Evolutionary conservation across 2,329 filamentous ascomycete genomes (phyloP).

Genomic region (Dactylellina drechsleri): DNA sequence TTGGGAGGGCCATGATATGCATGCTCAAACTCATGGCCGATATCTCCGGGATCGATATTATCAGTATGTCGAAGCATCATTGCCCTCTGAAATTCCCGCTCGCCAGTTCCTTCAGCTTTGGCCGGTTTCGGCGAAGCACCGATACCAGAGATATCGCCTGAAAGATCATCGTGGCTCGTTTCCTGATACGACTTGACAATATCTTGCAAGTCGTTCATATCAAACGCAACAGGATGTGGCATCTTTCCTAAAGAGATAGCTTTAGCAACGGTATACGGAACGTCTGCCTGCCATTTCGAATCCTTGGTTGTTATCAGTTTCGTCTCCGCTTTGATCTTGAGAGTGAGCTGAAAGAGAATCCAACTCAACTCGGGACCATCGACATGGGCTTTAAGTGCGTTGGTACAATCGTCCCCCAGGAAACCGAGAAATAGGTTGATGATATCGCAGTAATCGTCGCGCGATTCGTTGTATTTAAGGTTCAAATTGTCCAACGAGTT

Average conservation of each 20-base stretch:
- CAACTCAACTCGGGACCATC: slow-evolving; percentile 15
- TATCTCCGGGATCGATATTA: too few species aligned
- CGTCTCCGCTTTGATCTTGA: neutral
- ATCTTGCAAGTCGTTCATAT: neutral
- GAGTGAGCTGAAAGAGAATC: slow-evolving; percentile 18
- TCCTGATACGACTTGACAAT: neutral
- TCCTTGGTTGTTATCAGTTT: neutral
- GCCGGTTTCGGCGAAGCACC: too few species aligned
- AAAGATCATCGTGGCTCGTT: too few species aligned
- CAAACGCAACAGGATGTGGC: slow-evolving; percentile 3
- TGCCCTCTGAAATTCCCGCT: too few species aligned
- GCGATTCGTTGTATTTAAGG: neutral
- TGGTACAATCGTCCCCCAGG: neutral
- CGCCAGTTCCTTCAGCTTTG: neutral
- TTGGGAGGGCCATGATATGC: too few species aligned
- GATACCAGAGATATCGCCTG: too few species aligned
- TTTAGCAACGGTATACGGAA: neutral
- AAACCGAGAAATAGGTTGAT: slow-evolving; percentile 12
- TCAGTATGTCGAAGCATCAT: too few species aligned
- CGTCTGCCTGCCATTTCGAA: neutral
- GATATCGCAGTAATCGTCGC: slow-evolving; percentile 12
- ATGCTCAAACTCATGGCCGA: too few species aligned
- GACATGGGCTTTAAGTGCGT: neutral
- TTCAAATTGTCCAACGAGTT: neutral
- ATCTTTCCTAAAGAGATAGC: neutral